Conservation (phyloP, 2,329 filamentous ascomycete genomes). For the Coleophoma eucalyptorum region DNA sequence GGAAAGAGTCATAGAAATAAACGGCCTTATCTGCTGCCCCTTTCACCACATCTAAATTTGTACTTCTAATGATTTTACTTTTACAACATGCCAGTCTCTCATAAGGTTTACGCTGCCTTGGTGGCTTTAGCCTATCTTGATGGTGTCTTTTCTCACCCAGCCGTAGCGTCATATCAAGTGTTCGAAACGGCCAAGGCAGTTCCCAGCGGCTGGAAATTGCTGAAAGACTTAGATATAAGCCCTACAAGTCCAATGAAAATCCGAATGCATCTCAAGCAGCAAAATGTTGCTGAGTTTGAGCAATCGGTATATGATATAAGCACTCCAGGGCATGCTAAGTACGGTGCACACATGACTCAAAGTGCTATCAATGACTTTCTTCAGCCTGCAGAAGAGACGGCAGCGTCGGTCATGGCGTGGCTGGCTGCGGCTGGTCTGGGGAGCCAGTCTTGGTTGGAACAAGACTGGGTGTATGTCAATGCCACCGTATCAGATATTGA, state of each 20-base stretch:
- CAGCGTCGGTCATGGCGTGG: conserved; percentile 36
- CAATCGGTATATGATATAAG: conserved; percentile 31
- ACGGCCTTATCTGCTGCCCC: no score
- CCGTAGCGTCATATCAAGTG: background rate
- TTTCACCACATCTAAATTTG: no score
- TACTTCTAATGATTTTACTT: no score
- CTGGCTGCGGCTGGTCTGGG: conserved; percentile 34
- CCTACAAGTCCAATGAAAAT: conserved; percentile 10
- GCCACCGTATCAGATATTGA: conserved; percentile 21
- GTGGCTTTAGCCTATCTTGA: background rate
- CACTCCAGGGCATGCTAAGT: conserved; percentile 39
- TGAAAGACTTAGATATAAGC: conserved; percentile 3
- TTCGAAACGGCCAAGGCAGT: conserved; percentile 6
- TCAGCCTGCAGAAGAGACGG: conserved; percentile 31
- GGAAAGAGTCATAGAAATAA: no score
- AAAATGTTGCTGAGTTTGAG: conserved; percentile 23
- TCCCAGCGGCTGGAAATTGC: conserved; percentile 8
- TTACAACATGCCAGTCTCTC: background rate
- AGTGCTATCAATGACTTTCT: conserved; percentile 39
- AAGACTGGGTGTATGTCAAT: conserved; percentile 42
- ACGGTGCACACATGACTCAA: conserved; percentile 44
- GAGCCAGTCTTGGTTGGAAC: conserved; percentile 39
- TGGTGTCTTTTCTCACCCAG: background rate
- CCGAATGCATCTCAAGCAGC: conserved; percentile 22
- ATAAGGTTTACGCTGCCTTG: background rate